Evolutionary conservation across 805 yeast species (phyloP), one percentile per base, ranked within the genome.

Genomic region (Pichia nakasei): DNA sequence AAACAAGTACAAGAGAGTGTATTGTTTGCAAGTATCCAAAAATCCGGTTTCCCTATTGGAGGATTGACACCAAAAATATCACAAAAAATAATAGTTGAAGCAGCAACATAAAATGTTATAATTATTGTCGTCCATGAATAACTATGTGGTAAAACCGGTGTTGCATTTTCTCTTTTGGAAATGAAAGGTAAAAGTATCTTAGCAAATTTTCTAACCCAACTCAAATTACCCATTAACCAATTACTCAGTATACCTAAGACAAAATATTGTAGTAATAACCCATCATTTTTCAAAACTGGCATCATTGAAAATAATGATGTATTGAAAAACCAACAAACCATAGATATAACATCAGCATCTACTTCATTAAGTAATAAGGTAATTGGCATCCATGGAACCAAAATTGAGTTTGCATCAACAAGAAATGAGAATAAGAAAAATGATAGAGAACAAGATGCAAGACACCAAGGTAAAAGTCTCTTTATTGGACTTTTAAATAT

Each of bases 331-430:
- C 97, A 93, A 42, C 80, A 78, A 2, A 85, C 76, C 66, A 86
- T 75, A 3, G 91, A 78, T n/a, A 79, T 70, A 18, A 78, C 75
- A 48, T 76, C 69, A 37, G 78, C 67, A 46, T 77, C 76, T 32
- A 76, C 75, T 26, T 72, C 66, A 38, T 77, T 68, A 51, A 75
- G 67, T 8, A 89, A 63, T 44, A 93, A 65, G 0, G 93, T 78
- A 11, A 87, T 76, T 5, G 97, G 97, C 53, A 93, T 59, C 51
- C 93, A 69, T 0, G 98, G 97, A 3, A 93, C 74, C 46, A 93
- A 65, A 15, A 93, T 89, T 0, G 93, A 76, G 64, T 93, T 93
- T 64, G 93, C 97, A 60, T 93, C 98, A 5, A 93, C 97, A 60
- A 91, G 97, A 68, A 87, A 93, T 27, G 95, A 82, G 60, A 93